These are phyloP conservation scores for Maudiozyma barnettii DNA, from an alignment of 805 yeast genomes.

Conservation along the genomic window DNA sequence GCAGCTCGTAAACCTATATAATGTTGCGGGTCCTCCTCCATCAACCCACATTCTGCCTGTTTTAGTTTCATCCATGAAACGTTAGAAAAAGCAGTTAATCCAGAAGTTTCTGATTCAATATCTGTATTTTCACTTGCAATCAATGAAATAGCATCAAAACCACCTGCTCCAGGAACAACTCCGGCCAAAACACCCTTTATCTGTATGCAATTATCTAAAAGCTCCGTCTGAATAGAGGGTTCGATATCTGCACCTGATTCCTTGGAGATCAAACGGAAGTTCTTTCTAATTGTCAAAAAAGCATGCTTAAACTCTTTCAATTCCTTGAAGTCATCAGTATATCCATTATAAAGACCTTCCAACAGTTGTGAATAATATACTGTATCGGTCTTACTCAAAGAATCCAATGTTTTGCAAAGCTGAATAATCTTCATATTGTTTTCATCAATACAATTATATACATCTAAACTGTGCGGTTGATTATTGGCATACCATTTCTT, in stretches of 20 bases:
- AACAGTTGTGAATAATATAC: conserved; percentile 30
- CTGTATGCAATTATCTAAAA: conserved; percentile 49
- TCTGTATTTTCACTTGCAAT: conserved; percentile 42
- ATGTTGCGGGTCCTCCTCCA: conserved; percentile 35
- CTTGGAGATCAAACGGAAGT: conserved; percentile 51
- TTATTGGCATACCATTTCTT: conserved; percentile 53
- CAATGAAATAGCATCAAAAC: conserved; percentile 83
- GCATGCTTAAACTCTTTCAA: conserved; percentile 33
- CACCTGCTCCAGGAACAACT: conserved; percentile 99
- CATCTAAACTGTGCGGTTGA: conserved; percentile 39
- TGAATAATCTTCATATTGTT: conserved; percentile 52
- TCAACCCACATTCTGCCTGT: conserved; percentile 53
- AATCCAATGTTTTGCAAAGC: conserved; percentile 35
- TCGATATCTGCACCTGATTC: conserved; percentile 80
- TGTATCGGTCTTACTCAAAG: conserved; percentile 25
- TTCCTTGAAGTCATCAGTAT: conserved; percentile 11
- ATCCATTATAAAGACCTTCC: conserved; percentile 7
- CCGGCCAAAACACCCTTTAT: conserved; percentile 81
- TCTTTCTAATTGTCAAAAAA: conserved; percentile 42
- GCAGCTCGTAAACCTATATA: conserved; percentile 15
- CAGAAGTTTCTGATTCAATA: conserved; percentile 24
- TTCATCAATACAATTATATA: conserved; percentile 48
- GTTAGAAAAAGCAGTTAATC: conserved; percentile 29
- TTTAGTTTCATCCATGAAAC: conserved; percentile 62
- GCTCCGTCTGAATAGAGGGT: conserved; percentile 63